A percentile compares a stretch with the other conserved stretches of the same genome.
Evolutionary conservation across 352 stramenopile species (phyloP).

Genomic region (Globisporangium megalacanthum): DNA sequence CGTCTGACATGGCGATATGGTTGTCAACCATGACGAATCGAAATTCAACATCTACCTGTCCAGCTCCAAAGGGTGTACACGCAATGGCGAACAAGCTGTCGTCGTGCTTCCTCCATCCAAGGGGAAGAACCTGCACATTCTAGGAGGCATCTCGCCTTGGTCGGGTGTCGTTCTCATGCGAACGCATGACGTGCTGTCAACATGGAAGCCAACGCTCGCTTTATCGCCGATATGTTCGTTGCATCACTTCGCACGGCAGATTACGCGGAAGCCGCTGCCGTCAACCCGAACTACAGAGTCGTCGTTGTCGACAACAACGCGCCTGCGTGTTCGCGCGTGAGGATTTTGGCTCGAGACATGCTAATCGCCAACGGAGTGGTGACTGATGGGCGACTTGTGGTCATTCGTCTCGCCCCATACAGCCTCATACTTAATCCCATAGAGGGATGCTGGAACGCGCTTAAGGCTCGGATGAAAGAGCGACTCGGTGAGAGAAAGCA

Average conservation of each 20-base stretch:
- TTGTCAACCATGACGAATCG: no score
- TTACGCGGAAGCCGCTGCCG: no score
- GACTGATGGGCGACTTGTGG: neutral
- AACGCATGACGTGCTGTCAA: neutral
- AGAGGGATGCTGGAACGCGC: neutral
- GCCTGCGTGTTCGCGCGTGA: neutral
- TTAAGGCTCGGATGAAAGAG: neutral
- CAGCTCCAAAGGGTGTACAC: no score
- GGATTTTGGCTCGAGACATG: neutral
- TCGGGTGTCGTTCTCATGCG: neutral
- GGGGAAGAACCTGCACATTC: no score
- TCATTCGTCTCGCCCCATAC: neutral
- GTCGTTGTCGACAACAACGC: no score
- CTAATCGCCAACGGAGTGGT: neutral
- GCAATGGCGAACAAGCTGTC: no score
- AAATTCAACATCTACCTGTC: no score
- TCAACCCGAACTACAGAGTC: no score
- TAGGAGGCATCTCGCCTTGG: no score
- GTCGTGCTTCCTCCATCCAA: no score
- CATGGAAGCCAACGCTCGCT: neutral
- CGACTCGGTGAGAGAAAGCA: neutral
- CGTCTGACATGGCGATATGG: no score
- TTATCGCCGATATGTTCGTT: neutral
- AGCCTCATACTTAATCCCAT: neutral
- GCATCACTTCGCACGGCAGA: no score